Base-by-base conservation (phyloP, 495 filamentous ascomycete genomes). In the Neurospora discreta region DNA sequence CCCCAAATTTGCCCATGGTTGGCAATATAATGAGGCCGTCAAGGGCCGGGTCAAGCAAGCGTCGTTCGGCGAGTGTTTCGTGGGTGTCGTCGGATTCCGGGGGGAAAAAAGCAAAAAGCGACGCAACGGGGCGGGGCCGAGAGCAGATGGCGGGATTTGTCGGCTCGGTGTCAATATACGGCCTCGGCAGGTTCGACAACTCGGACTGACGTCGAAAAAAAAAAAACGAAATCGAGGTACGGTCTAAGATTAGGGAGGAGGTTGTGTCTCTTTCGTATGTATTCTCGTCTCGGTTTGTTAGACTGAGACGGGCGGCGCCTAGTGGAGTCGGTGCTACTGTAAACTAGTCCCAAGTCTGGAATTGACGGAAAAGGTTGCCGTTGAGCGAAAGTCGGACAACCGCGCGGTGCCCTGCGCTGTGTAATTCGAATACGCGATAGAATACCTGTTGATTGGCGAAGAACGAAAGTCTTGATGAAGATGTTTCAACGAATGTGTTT, bases 1-100 rank as follows among this genome's bases (percentile, higher is more conserved):
- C 90, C 68, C 94, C 94, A 82, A 97, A 97, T 75, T 73, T 78
- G 42, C 89, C 92, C 93, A 97, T 98, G 75, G 73, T 85, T 69
- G 73, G 72, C 46, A 71, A 42, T 39, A 38, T 46, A 26, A 26
- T 58, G 30, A 33, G 71, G 68, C 73, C 73, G 67, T 72, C 58
- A 40, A 72, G 73, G 58, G 68, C 71, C 71, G 26, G 60, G 36
- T 33, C 40, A 39, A 13, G 26, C 40, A 39, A 13, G 26, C 23
- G 46, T 20, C 11, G 39, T 44, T 68, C 13, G n/a, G 30, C 23
- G 71, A 70, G 36, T 11, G 20, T 15, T 58, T 38, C 69, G 69
- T 18, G 38, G 9, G 52, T 60, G 44, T 42, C 44, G 60, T 43
- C 68, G 67, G 41, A 1, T 65, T 26, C 40, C 18, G 39, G n/a